Percentiles rank a stretch among this genome's conserved stretches.
These are phyloP conservation scores for Saccharomycopsis fodiens DNA, from an alignment of 805 yeast genomes.

Conservation along the genomic window DNA sequence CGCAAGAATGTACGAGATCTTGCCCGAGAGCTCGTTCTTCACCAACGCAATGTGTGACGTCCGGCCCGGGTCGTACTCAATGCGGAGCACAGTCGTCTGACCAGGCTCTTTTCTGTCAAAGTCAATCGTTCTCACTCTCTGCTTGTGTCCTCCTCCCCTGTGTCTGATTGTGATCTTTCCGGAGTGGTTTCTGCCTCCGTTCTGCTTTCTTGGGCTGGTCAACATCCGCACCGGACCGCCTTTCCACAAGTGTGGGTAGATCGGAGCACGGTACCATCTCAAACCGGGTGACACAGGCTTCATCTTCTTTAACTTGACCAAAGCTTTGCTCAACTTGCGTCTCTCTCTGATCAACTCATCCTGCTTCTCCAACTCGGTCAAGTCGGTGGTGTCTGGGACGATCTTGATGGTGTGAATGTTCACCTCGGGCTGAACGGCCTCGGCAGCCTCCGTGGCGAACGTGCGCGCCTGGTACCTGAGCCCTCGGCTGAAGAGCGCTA, in stretches of 20 bases:
- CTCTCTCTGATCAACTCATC: slow-evolving; percentile 67
- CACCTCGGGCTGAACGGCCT: neutral
- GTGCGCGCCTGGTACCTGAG: neutral
- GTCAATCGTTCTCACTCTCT: slow-evolving; percentile 80
- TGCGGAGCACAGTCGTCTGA: slow-evolving; percentile 70
- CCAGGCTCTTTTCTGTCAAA: slow-evolving; percentile 62
- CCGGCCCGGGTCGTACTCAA: slow-evolving; percentile 94
- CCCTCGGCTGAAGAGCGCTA: neutral
- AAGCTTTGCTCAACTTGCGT: slow-evolving; percentile 61
- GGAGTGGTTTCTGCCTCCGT: slow-evolving; percentile 83
- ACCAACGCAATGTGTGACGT: slow-evolving; percentile 87
- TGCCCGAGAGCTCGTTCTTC: slow-evolving; percentile 52
- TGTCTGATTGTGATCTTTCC: slow-evolving; percentile 91
- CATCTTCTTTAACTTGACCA: slow-evolving; percentile 62
- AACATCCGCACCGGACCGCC: slow-evolving; percentile 74
- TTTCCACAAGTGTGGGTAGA: slow-evolving; percentile 78
- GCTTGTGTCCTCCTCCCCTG: slow-evolving; percentile 94
- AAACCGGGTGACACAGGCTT: slow-evolving; percentile 83
- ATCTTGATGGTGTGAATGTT: slow-evolving; percentile 26
- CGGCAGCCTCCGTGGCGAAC: slow-evolving; percentile 1
- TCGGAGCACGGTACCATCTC: slow-evolving; percentile 82
- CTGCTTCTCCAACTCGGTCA: slow-evolving; percentile 73
- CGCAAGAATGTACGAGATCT: slow-evolving; percentile 76
- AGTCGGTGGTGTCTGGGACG: slow-evolving; percentile 37
- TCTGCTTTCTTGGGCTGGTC: slow-evolving; percentile 57